These are phyloP conservation scores for Micractinium sp. DNA, from an alignment of 139 green algal species.

Conservation along the genomic window DNA sequence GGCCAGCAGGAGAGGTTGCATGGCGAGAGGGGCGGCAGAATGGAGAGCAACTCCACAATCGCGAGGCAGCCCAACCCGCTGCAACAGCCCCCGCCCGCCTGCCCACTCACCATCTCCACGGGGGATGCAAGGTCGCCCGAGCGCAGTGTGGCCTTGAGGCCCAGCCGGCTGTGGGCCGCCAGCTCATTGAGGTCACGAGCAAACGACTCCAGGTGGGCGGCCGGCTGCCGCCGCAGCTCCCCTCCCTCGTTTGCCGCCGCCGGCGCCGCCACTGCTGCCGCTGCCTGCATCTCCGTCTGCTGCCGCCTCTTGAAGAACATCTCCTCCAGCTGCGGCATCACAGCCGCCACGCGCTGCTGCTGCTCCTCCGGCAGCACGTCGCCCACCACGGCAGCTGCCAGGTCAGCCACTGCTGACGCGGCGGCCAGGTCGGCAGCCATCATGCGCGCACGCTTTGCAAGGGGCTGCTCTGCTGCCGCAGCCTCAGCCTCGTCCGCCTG, in stretches of 20 bases:
- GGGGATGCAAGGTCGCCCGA: constrained; percentile 80
- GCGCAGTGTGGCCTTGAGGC: constrained; percentile 60
- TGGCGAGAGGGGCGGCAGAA: not conserved
- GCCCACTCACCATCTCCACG: constrained; percentile 51
- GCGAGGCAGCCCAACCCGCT: no score
- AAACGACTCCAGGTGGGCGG: constrained; percentile 52
- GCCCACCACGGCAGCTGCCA: no score
- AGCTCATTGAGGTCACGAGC: constrained; percentile 58
- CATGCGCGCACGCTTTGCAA: not conserved
- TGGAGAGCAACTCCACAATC: not conserved
- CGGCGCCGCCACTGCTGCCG: not conserved
- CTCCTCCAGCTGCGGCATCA: constrained; percentile 44
- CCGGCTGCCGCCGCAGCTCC: not conserved
- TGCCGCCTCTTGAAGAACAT: constrained; percentile 43
- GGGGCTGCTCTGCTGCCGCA: not conserved
- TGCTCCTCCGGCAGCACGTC: not conserved
- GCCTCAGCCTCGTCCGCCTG: not conserved
- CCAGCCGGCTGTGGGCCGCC: constrained; percentile 46
- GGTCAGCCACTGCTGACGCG: not conserved
- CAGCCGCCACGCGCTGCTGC: constrained; percentile 10
- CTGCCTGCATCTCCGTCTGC: not conserved
- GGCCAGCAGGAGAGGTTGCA: not conserved
- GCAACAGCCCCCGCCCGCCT: not conserved
- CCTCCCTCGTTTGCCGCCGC: not conserved
- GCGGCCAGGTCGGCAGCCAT: not conserved